These are phyloP conservation scores for Colletotrichum liaoningense DNA, from an alignment of 2,329 filamentous ascomycete species.

Conservation along the genomic window DNA sequence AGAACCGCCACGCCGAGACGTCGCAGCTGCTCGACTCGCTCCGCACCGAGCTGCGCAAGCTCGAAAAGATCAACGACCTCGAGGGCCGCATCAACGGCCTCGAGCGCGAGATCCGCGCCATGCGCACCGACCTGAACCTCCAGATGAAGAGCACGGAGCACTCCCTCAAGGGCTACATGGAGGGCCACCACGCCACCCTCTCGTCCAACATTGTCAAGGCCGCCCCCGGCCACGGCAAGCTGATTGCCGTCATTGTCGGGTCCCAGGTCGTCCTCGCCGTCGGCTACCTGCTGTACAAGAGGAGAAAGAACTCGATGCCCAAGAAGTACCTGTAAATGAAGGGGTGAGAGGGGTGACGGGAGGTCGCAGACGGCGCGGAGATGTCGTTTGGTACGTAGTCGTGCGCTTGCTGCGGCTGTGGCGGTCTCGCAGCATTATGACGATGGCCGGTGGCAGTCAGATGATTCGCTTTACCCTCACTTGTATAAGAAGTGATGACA, in stretches of 20 bases:
- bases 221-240: slow-evolving; percentile 60
- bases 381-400: background rate
- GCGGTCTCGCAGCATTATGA: too few species aligned
- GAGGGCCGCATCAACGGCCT: slow-evolving; percentile 62
- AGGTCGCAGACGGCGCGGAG: background rate
- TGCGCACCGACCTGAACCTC: slow-evolving; percentile 65
- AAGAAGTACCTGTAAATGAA: slow-evolving; percentile 85
- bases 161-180: slow-evolving; percentile 63
- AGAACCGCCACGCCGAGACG: slow-evolving; percentile 68
- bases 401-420: background rate
- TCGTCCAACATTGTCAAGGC: slow-evolving; percentile 60
- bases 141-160: slow-evolving; percentile 63
- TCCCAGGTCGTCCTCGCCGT: slow-evolving; percentile 78
- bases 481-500: background rate
- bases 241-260: slow-evolving; percentile 78
- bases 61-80: slow-evolving; percentile 57
- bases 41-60: slow-evolving; percentile 54
- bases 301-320: slow-evolving; percentile 77
- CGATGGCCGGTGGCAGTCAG: too few species aligned
- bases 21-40: slow-evolving; percentile 60
- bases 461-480: background rate
- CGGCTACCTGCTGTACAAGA: slow-evolving; percentile 83
- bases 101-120: slow-evolving; percentile 67
- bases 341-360: background rate
- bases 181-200: slow-evolving; percentile 61